A percentile compares a stretch with the other conserved stretches of the same genome.
These are phyloP conservation scores for Trichoderma koningiopsis DNA, from an alignment of 2,329 filamentous ascomycete species.

Conservation along the genomic window DNA sequence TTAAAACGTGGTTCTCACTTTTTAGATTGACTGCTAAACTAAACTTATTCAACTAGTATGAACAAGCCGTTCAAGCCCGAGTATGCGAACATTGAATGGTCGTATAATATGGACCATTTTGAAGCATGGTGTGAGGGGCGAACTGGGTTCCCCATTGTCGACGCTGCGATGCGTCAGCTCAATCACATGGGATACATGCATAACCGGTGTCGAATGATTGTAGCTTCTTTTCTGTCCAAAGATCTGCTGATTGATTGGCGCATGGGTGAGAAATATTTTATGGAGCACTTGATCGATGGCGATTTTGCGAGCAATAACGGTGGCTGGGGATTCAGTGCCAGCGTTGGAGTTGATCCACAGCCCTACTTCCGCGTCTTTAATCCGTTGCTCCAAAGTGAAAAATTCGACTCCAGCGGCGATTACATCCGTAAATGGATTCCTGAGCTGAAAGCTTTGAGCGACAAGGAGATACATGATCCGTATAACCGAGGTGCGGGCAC, in stretches of 20 bases:
- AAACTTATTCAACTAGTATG: slow-evolving; percentile 43
- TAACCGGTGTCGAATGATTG: slow-evolving; percentile 82
- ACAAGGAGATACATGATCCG: slow-evolving; percentile 78
- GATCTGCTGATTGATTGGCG: slow-evolving; percentile 83
- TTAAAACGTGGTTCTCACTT: neutral
- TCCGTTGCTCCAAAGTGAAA: slow-evolving; percentile 80
- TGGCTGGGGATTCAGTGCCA: slow-evolving; percentile 60
- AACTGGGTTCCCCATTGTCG: slow-evolving; percentile 82
- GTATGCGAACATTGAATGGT: slow-evolving; percentile 81
- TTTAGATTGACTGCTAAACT: slow-evolving; percentile 24
- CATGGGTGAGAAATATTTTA: slow-evolving; percentile 78
- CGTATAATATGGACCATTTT: slow-evolving; percentile 71
- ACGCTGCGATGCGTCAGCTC: slow-evolving; percentile 83
- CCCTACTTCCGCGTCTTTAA: slow-evolving; percentile 94
- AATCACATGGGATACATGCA: slow-evolving; percentile 74
- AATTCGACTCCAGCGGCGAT: slow-evolving; percentile 75
- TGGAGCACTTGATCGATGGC: slow-evolving; percentile 77
- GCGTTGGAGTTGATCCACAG: slow-evolving; percentile 78
- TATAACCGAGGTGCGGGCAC: slow-evolving; percentile 65
- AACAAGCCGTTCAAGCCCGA: slow-evolving; percentile 74
- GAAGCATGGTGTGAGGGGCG: slow-evolving; percentile 71
- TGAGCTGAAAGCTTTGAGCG: slow-evolving; percentile 66
- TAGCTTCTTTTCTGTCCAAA: slow-evolving; percentile 78
- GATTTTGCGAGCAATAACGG: slow-evolving; percentile 79
- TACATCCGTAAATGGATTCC: slow-evolving; percentile 85